Percentiles rank a stretch among this genome's conserved stretches.
Conservation (phyloP, 495 filamentous ascomycete species). For the Aspergillus ostianus region DNA sequence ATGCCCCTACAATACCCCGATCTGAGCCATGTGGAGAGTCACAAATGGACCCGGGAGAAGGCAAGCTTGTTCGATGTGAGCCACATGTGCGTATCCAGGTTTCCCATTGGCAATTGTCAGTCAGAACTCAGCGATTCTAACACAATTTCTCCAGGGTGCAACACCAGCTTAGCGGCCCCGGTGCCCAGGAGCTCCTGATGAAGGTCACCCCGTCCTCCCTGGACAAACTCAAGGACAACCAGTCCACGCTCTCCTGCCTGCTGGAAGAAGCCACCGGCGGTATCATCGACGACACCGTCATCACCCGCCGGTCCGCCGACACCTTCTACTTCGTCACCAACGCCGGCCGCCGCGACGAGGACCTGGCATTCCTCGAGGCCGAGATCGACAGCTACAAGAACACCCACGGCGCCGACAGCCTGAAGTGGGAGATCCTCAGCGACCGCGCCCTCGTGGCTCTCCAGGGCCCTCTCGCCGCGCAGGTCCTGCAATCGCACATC, state of each 20-base stretch:
- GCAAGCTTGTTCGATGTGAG: conserved; percentile 85
- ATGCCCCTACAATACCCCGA: conserved; percentile 91
- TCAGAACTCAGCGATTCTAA: conserved; percentile 4
- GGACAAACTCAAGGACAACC: conserved; percentile 52
- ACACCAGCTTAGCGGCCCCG: conserved; percentile 72
- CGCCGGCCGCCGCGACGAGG: conserved; percentile 87
- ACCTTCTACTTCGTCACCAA: conserved; percentile 93
- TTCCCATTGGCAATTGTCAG: neutral
- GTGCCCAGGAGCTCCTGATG: conserved; percentile 73
- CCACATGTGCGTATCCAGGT: conserved; percentile 48
- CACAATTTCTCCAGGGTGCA: conserved; percentile 53
- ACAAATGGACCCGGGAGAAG: conserved; percentile 82
- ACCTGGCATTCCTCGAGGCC: conserved; percentile 66
- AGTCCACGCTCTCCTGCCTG: conserved; percentile 77
- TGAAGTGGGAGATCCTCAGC: conserved; percentile 70
- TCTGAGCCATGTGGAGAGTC: conserved; percentile 72
- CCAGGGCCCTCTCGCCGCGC: conserved; percentile 76
- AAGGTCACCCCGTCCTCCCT: conserved; percentile 73
- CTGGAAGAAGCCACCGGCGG: conserved; percentile 78
- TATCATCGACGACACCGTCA: conserved; percentile 89
- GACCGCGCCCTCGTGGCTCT: conserved; percentile 73
- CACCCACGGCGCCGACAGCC: conserved; percentile 44
- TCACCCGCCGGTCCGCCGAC: conserved; percentile 68
- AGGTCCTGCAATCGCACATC: conserved; percentile 60
- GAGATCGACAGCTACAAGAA: conserved; percentile 58